These are phyloP conservation scores for Eimeria tenella DNA, from an alignment of 169 alveolate species.

Conservation along the genomic window DNA sequence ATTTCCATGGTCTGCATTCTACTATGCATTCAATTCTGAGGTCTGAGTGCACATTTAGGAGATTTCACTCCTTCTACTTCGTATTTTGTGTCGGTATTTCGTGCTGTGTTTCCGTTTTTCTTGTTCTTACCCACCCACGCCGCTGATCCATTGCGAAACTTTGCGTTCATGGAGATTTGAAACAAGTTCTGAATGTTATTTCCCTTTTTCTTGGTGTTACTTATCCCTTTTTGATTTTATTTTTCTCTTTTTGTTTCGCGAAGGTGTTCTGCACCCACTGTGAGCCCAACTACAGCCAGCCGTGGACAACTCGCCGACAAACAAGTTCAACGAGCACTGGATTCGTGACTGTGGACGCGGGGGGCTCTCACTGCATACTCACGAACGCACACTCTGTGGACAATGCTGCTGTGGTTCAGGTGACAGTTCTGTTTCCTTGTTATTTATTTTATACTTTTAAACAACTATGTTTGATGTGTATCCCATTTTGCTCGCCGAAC, in stretches of 20 bases:
- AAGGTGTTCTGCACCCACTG: slow-evolving; percentile 83
- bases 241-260: not conserved
- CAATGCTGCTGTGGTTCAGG: slow-evolving; percentile 83
- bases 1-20: no score
- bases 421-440: not conserved
- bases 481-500: no score
- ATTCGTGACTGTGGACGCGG: slow-evolving; percentile 55
- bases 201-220: not conserved
- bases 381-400: slow-evolving; percentile 85
- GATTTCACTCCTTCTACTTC: not conserved
- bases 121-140: not conserved
- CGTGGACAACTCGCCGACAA: slow-evolving; percentile 78
- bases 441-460: no score
- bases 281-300: slow-evolving; percentile 79
- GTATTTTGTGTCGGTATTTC: not conserved
- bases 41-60: no score
- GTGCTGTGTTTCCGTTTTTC: not conserved
- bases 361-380: slow-evolving; percentile 53
- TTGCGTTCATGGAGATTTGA: not conserved
- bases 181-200: not conserved
- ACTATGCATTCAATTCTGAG: no score
- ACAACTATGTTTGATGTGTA: no score
- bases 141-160: not conserved
- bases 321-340: slow-evolving; percentile 75
- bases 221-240: not conserved